phyloP scores from a whole-genome alignment of 208 protist genomes.

The Jaenimonas drosophilae region DNA sequence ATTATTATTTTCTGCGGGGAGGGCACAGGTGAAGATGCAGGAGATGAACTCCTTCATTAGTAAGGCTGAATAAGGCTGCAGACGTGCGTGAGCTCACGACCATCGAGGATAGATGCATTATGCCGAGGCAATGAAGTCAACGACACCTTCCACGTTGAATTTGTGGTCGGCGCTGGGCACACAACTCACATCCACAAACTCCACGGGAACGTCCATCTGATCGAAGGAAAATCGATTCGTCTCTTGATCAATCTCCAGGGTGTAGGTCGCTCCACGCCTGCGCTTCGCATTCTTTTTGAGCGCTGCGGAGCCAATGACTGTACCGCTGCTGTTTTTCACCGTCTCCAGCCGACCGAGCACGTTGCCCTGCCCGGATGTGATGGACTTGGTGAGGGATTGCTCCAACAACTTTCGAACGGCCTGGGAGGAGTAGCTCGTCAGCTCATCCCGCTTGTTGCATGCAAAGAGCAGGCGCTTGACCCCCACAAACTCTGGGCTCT shows the following conservation, averaged over 20 bases:
- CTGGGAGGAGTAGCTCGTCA: slow-evolving; percentile 72
- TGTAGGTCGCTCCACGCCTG: slow-evolving; percentile 11
- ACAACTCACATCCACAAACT: slow-evolving; percentile 64
- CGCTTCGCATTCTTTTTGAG: slow-evolving; percentile 2
- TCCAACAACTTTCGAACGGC: slow-evolving; percentile 69
- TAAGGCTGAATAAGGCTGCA: too few species aligned
- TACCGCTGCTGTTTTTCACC: slow-evolving; percentile 46
- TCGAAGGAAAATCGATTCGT: slow-evolving; percentile 45
- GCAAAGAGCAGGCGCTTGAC: slow-evolving; percentile 50
- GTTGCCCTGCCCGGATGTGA: slow-evolving; percentile 34
- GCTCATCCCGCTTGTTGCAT: slow-evolving; percentile 77
- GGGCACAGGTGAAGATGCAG: too few species aligned
- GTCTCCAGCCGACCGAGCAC: slow-evolving; percentile 48
- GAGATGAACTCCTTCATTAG: too few species aligned
- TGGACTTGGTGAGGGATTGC: slow-evolving; percentile 31
- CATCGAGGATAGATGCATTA: too few species aligned
- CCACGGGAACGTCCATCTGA: slow-evolving; percentile 23
- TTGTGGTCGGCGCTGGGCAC: slow-evolving; percentile 18
- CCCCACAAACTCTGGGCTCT: slow-evolving; percentile 61
- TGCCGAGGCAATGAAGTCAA: too few species aligned
- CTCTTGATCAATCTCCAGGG: slow-evolving; percentile 32
- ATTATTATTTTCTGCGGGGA: too few species aligned
- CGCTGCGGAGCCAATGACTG: too few species aligned
- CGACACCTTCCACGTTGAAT: slow-evolving; percentile 30
- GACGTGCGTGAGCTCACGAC: too few species aligned